Base-by-base conservation (phyloP, 2,329 filamentous ascomycete genomes). In the Thermoascus crustaceus region DNA sequence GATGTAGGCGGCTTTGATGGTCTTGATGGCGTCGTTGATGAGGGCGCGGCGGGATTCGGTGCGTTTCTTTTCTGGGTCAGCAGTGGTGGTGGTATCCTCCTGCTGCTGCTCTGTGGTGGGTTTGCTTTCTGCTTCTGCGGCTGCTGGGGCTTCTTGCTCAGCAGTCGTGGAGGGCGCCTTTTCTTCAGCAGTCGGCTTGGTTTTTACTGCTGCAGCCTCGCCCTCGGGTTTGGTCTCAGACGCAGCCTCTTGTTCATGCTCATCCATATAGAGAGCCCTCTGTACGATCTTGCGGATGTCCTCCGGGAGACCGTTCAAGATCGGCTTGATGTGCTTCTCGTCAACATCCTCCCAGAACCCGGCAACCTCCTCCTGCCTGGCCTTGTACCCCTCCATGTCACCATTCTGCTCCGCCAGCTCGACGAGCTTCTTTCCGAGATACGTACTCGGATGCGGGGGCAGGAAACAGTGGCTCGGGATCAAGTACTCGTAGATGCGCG, bases 401-500 rank as follows among this genome's bases (percentile, higher is more conserved):
- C 78, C 78, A 34, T 82, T 75, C 56, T 85, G 77, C 55, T 83
- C 79, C 0, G 85, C 85, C 35, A 78, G 68, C 50, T 89, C 78
- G n/a, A 77, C 73, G n/a, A 94, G 67, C 55, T 86, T 85, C 63
- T 81, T 84, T 6, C 85, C 88, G 22, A 98, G 62, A 57, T 76
- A 94, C 42, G 85, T 93, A 43, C 82, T 80, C 0, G 88, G 88
- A 56, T 96, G 88, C 0, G 91, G 91, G 13, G 91, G 91, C 20
- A 98, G 67, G 48, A 98, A 84, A 38, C 84, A 86, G 62, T 96
- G 87, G 26, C 84, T 91, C 2, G 91, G 91, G 60, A 98, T 85
- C 34, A 98, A 70, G 57, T 98, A 98, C 66, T 98, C 91, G 64
- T 98, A 98, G 72, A 88, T 93, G 48, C 91, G 75, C 17, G 87